Base-by-base conservation (phyloP, 2,329 filamentous ascomycete species). In the Colletotrichum orbiculare region DNA sequence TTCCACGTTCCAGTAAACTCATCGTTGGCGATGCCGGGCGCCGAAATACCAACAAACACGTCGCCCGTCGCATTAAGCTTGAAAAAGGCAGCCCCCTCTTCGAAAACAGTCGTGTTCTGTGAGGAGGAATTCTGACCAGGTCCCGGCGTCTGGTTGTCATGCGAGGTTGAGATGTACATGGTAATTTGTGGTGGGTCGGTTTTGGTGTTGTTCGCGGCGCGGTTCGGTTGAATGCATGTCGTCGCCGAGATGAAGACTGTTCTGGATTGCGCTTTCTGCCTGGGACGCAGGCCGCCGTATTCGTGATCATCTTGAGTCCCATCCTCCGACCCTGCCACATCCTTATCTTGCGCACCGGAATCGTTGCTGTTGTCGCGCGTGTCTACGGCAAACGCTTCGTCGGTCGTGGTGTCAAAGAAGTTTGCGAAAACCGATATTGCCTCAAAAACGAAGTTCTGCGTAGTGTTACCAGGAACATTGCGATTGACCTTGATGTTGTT, bases 191-290 rank as follows among this genome's bases (percentile, higher is more conserved):
- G 90, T 11, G 91, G 86, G 12, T 78, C 76, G 55, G 78, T 71
- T 3, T 72, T 72, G 1, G 78, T 81, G 33, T 81, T 79, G 10
- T 80, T 78, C 2, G 80, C 80, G 8, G 78, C 86, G 45, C 83
- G 81, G 17, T 78, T 74, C 11, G 95, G 96, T 71, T 96, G 93
- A 34, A 87, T 77, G 76, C 96, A 99, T 1, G 92, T 94, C 69
- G 94, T 98, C 47, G 94, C 88, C 2, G 94, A 94, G 58, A 99
- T 84, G 76, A 91, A 97, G 3, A 98, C 81, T 2, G 79, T 86
- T 46, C 77, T 82, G 13, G 77, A 76, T 33, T 77, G 68, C 9
- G 59, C 35, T 62, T 73, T 68, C 62, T 73, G 69, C 57, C 75
- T 71, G 33, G 68, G 71, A 34, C 45, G 58, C 37, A 74, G 42